Conservation (phyloP, 768 basidiomycete genomes). For the Suillus discolor region DNA sequence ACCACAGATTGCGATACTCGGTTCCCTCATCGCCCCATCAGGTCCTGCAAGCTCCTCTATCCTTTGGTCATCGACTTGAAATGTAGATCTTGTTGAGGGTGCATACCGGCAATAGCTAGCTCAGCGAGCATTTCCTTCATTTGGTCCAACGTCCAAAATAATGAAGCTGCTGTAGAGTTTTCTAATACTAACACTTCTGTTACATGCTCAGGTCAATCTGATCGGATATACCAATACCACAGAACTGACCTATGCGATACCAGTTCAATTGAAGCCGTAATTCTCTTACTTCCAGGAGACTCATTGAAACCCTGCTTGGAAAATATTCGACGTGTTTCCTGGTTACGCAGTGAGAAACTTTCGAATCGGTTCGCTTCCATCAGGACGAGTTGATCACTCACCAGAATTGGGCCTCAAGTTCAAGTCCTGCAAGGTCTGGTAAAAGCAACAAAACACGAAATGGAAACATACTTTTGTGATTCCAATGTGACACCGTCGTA, state of each 20-base stretch:
- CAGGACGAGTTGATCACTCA: not conserved
- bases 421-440: not conserved
- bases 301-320: not conserved
- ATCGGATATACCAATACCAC: not conserved
- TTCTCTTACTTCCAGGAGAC: not conserved
- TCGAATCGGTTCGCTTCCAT: not conserved
- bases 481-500: not conserved
- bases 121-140: not conserved
- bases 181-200: not conserved
- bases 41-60: not conserved
- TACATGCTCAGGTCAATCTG: not conserved
- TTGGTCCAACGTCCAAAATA: not conserved
- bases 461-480: not conserved
- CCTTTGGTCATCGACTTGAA: not conserved
- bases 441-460: not conserved
- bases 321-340: slow-evolving; percentile 3
- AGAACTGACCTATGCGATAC: not conserved
- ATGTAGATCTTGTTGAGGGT: not conserved
- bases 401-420: not conserved
- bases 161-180: not conserved
- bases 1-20: not conserved
- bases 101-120: not conserved
- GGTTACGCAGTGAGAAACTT: not conserved
- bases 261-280: not conserved
- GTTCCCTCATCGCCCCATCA: not conserved